A percentile compares a stretch with the other conserved stretches of the same genome.
phyloP scores from a whole-genome alignment of 192 early-diverging fungal species.

The Globomyces pollinis-pini region DNA sequence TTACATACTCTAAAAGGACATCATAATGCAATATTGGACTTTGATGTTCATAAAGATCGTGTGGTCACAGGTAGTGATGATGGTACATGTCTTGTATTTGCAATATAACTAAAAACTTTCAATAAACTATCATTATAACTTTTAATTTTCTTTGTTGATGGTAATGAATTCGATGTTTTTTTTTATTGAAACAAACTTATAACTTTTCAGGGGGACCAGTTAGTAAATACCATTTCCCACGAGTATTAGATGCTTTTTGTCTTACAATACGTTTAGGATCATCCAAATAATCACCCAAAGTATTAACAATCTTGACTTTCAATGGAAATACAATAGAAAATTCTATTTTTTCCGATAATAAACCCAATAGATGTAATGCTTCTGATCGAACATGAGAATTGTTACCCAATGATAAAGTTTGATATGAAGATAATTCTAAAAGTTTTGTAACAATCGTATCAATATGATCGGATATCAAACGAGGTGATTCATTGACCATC shows the following conservation, averaged over 20 bases:
- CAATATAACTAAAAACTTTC: no score
- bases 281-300: conserved; percentile 62
- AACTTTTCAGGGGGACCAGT: no score
- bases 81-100: conserved; percentile 29
- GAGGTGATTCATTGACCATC: conserved; percentile 62
- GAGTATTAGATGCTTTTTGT: conserved; percentile 75
- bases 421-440: conserved; percentile 1
- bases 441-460: conserved; percentile 19
- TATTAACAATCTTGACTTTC: conserved; percentile 53
- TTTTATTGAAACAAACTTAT: no score
- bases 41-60: conserved; percentile 57
- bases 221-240: conserved; percentile 71
- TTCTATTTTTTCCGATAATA: conserved; percentile 55
- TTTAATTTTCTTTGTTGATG: no score
- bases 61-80: conserved; percentile 82
- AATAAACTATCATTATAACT: no score
- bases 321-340: conserved; percentile 55
- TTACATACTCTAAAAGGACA: conserved; percentile 74
- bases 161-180: no score
- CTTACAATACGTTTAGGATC: conserved; percentile 85
- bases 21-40: conserved; percentile 75
- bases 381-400: conserved; percentile 54
- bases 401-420: background rate
- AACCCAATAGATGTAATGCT: conserved; percentile 60
- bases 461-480: conserved; percentile 50